Evolutionary conservation across 2,329 filamentous ascomycete species (phyloP).

Genomic region (Exophiala spinifera): DNA sequence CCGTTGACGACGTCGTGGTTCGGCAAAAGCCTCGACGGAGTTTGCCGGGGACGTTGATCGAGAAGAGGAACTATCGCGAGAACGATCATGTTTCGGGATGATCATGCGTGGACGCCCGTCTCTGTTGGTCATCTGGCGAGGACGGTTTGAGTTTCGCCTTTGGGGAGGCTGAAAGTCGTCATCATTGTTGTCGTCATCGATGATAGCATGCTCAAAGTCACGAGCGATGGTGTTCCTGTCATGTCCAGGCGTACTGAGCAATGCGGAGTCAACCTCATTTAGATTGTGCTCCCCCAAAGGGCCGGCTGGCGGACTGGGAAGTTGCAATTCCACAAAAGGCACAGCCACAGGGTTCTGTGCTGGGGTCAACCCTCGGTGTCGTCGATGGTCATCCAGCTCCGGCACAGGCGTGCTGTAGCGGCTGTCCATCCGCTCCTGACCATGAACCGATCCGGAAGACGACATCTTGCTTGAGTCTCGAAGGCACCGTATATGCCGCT

Average conservation of each 20-base stretch:
- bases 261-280: slow-evolving; percentile 40
- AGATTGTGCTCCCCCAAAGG: slow-evolving; percentile 35
- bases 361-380: slow-evolving; percentile 18
- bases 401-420: slow-evolving; percentile 62
- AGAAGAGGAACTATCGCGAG: slow-evolving; percentile 53
- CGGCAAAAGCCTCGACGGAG: slow-evolving; percentile 95
- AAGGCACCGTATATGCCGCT: slow-evolving; percentile 10
- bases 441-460: slow-evolving; percentile 58
- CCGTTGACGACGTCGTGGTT: slow-evolving; percentile 79
- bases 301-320: slow-evolving; percentile 31
- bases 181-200: slow-evolving; percentile 64
- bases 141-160: slow-evolving; percentile 36
- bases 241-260: slow-evolving; percentile 15
- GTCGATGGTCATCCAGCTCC: slow-evolving; percentile 81
- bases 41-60: slow-evolving; percentile 85
- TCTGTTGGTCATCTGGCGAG: slow-evolving; percentile 25
- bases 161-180: slow-evolving; percentile 36
- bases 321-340: slow-evolving; percentile 29
- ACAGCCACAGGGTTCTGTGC: slow-evolving; percentile 55
- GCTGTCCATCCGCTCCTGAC: slow-evolving; percentile 55
- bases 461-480: slow-evolving; percentile 35
- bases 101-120: slow-evolving; percentile 26
- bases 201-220: slow-evolving; percentile 82
- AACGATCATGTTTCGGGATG: slow-evolving; percentile 40
- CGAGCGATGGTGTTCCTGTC: slow-evolving; percentile 51